phyloP scores from a whole-genome alignment of 495 filamentous ascomycete species.

The Hypoxylon fragiforme region DNA sequence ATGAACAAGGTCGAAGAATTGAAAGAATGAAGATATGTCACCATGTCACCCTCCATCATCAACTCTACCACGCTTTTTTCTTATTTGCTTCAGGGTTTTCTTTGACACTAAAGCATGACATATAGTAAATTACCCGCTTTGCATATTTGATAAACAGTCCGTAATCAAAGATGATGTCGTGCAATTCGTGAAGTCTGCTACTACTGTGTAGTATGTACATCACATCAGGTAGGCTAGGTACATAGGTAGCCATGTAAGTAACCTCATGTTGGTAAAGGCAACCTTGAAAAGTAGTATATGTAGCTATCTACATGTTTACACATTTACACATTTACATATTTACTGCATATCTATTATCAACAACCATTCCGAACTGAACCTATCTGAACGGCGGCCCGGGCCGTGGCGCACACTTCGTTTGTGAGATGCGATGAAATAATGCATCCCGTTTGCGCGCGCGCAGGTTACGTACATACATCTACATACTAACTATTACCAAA shows the following conservation, averaged over 20 bases:
- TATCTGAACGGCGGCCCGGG: conserved; percentile 19
- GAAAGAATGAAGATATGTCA: background rate
- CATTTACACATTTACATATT: too few species aligned
- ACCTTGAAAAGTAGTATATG: too few species aligned
- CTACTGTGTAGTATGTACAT: too few species aligned
- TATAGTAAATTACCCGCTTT: conserved; percentile 16
- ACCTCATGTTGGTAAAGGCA: too few species aligned
- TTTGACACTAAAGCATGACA: conserved; percentile 26
- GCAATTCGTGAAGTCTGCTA: too few species aligned
- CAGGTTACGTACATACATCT: background rate
- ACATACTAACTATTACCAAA: too few species aligned
- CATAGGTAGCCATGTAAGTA: too few species aligned
- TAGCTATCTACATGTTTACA: too few species aligned
- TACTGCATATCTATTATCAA: background rate
- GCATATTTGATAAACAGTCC: conserved; percentile 18
- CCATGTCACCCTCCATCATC: conserved; percentile 21
- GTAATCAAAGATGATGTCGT: too few species aligned
- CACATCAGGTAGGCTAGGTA: too few species aligned
- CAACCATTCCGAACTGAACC: too few species aligned
- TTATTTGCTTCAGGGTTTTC: background rate
- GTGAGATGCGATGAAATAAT: too few species aligned
- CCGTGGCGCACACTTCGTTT: conserved; percentile 22
- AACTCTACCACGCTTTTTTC: background rate
- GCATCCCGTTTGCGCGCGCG: background rate
- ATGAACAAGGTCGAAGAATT: background rate